Conservation (phyloP, 2,329 filamentous ascomycete genomes). For the Arthrobotrys musiformis region DNA sequence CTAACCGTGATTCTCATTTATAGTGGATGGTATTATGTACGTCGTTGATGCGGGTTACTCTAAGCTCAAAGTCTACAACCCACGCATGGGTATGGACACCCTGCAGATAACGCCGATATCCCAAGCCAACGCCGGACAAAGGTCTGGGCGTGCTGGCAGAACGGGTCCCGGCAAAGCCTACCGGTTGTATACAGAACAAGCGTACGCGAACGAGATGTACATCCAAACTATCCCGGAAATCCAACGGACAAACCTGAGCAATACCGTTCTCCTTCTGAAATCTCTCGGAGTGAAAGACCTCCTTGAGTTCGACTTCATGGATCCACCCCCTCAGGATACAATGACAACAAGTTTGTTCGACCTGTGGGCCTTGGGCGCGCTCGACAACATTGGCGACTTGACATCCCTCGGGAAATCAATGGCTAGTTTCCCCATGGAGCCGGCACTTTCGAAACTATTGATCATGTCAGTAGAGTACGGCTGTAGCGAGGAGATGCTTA, state of each 20-base stretch:
- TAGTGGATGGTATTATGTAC: constrained; percentile 97
- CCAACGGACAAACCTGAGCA: constrained; percentile 92
- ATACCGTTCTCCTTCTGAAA: constrained; percentile 93
- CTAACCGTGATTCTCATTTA: constrained; percentile 10
- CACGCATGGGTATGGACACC: constrained; percentile 99
- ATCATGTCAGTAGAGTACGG: constrained; percentile 90
- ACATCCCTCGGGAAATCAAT: constrained; percentile 88
- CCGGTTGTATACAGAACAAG: constrained; percentile 90
- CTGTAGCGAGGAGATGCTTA: constrained; percentile 97
- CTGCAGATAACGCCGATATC: constrained; percentile 97
- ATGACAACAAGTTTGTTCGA: constrained; percentile 98
- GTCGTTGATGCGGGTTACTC: constrained; percentile 96
- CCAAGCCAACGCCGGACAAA: constrained; percentile 92
- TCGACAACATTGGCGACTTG: constrained; percentile 93
- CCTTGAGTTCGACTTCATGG: constrained; percentile 98
- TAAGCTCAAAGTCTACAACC: constrained; percentile 98
- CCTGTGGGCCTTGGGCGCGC: constrained; percentile 91
- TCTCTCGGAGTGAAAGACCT: constrained; percentile 93
- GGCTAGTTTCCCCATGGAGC: constrained; percentile 99
- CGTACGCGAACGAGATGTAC: constrained; percentile 95
- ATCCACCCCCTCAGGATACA: constrained; percentile 95
- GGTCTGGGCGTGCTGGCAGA: constrained; percentile 90
- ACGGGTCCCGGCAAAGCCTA: constrained; percentile 97
- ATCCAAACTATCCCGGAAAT: constrained; percentile 98
- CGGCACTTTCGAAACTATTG: constrained; percentile 90